Evolutionary conservation across 768 basidiomycete species (phyloP).

Genomic region (Pleurotus citrinopileatus): DNA sequence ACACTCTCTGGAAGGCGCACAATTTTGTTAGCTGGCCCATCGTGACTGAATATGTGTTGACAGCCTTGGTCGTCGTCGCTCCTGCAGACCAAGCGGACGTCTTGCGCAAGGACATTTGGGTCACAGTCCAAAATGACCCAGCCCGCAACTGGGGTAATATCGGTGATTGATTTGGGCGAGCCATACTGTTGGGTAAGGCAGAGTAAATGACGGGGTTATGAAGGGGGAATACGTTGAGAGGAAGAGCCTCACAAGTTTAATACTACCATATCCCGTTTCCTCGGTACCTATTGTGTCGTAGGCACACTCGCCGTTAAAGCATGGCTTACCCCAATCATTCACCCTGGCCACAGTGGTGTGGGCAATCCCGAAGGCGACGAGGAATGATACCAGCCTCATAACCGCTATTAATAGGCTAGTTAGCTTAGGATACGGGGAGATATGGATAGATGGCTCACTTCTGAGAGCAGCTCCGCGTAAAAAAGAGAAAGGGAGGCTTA

Average conservation of each 20-base stretch:
- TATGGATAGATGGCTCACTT: too few relatives aligned
- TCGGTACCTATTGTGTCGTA: constrained; percentile 14
- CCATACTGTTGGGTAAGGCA: neutral
- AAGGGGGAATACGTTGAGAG: neutral
- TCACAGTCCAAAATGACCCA: constrained; percentile 9
- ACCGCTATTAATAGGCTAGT: too few relatives aligned
- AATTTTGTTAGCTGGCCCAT: constrained; percentile 44
- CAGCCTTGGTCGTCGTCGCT: constrained; percentile 26
- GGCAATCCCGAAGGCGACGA: neutral
- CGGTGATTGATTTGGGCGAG: constrained; percentile 4
- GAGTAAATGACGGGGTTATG: neutral
- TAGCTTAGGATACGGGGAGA: too few relatives aligned
- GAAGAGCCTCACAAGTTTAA: neutral
- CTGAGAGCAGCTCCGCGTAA: too few relatives aligned
- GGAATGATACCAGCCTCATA: neutral
- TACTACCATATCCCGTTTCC: constrained; percentile 7
- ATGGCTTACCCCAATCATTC: constrained; percentile 24
- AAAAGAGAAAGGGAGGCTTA: too few relatives aligned
- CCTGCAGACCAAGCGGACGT: constrained; percentile 1
- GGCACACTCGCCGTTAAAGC: constrained; percentile 20
- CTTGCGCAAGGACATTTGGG: constrained; percentile 4
- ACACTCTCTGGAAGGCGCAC: constrained; percentile 53
- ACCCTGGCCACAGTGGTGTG: neutral
- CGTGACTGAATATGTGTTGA: constrained; percentile 33
- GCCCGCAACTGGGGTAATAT: constrained; percentile 1